phyloP scores from a whole-genome alignment of 1,139 yeast genomes.

The Lodderomyces jiufengensis region DNA sequence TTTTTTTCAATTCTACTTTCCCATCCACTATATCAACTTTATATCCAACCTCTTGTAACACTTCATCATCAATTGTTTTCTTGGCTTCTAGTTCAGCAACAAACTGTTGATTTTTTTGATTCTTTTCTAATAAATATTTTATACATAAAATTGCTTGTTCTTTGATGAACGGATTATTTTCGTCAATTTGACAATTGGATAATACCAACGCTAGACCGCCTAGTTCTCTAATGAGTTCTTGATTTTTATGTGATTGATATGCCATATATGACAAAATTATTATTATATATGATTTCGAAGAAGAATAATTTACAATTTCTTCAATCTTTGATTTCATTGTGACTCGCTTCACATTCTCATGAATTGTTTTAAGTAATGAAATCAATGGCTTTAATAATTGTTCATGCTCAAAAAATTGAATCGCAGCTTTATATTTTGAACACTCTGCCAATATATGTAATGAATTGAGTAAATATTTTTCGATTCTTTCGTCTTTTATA shows the following conservation, averaged over 20 bases:
- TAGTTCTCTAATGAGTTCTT: constrained; percentile 60
- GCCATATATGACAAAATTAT: constrained; percentile 59
- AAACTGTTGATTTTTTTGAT: constrained; percentile 66
- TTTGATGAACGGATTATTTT: constrained; percentile 81
- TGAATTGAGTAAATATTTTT: constrained; percentile 21
- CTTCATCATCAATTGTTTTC: constrained; percentile 28
- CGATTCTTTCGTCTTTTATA: constrained; percentile 12
- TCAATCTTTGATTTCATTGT: constrained; percentile 30
- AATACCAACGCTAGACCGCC: constrained; percentile 72
- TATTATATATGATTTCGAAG: constrained; percentile 55
- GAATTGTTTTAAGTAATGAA: constrained; percentile 44
- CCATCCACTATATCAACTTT: constrained; percentile 38
- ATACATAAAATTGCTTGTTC: constrained; percentile 82
- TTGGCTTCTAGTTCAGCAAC: constrained; percentile 53
- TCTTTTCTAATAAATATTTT: constrained; percentile 60
- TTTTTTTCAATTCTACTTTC: constrained; percentile 17
- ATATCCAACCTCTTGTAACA: constrained; percentile 39
- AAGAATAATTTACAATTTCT: constrained; percentile 48
- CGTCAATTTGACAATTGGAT: constrained; percentile 82
- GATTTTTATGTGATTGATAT: constrained; percentile 50
- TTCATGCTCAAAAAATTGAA: constrained; percentile 47
- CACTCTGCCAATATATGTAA: constrained; percentile 54
- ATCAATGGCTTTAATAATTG: constrained; percentile 42
- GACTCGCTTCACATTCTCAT: constrained; percentile 39
- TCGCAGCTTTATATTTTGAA: constrained; percentile 48